Evolutionary conservation across 2,329 filamentous ascomycete genomes (phyloP).

Genomic region (Fusarium sp.): DNA sequence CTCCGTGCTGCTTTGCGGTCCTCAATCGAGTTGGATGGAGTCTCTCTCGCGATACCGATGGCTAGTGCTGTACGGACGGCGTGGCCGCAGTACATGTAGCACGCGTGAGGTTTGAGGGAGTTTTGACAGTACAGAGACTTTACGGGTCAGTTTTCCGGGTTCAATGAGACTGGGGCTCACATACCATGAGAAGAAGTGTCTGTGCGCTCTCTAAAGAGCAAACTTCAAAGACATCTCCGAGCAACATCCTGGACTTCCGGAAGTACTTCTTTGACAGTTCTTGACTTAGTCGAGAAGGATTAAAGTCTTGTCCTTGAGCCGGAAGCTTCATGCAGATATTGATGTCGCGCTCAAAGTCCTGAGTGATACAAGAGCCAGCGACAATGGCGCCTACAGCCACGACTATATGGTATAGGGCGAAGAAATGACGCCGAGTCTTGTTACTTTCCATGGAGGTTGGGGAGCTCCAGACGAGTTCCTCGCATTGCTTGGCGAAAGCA

Average conservation of each 20-base stretch:
- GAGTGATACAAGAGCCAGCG: not conserved
- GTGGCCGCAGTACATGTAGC: not conserved
- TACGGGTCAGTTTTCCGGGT: accelerated
- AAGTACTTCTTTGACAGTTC: not conserved
- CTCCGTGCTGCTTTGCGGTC: not conserved
- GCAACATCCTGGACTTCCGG: not conserved
- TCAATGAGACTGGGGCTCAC: accelerated
- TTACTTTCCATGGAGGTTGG: not conserved
- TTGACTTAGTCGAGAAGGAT: not conserved
- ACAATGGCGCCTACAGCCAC: not conserved
- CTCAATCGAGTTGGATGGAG: not conserved
- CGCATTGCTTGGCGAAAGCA: not conserved
- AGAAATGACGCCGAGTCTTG: not conserved
- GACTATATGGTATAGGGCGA: not conserved
- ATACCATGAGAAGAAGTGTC: not conserved
- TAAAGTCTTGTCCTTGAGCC: not conserved
- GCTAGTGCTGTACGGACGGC: not conserved
- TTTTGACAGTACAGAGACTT: conserved; percentile 6
- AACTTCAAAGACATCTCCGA: not conserved
- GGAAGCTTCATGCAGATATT: not conserved
- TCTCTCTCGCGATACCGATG: not conserved
- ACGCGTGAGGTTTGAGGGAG: not conserved
- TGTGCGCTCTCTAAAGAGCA: not conserved
- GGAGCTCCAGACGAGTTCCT: not conserved
- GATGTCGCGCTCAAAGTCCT: not conserved